Evolutionary conservation across 2,329 filamentous ascomycete genomes (phyloP).

Genomic region (Fusarium paranaense): DNA sequence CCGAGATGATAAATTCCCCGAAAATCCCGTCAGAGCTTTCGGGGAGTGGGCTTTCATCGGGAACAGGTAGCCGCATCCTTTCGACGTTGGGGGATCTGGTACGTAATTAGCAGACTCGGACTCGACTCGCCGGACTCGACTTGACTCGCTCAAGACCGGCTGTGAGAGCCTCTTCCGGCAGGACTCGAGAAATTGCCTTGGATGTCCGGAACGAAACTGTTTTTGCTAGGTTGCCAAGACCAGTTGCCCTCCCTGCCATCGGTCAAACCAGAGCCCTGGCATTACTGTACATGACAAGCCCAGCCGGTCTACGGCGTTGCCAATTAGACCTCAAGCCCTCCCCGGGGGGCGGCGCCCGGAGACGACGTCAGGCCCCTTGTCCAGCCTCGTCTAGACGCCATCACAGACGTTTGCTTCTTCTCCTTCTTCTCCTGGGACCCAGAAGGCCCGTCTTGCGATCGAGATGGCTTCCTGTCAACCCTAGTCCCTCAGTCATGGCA

Average conservation of each 20-base stretch:
- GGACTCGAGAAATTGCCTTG: background rate
- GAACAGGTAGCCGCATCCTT: background rate
- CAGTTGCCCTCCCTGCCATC: conserved; percentile 9
- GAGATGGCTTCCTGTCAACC: conserved; percentile 15
- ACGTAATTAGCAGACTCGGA: conserved; percentile 33
- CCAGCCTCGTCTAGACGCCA: conserved; percentile 1
- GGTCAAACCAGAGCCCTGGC: conserved; percentile 20
- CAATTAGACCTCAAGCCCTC: conserved; percentile 17
- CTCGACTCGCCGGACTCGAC: conserved; percentile 20
- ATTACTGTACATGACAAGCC: conserved; percentile 19
- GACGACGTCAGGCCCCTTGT: background rate
- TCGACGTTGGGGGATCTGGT: conserved; percentile 2
- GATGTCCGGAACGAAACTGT: background rate
- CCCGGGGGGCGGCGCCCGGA: background rate
- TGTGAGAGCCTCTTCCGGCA: background rate
- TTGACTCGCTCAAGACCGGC: conserved; percentile 26
- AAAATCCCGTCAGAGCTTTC: conserved; percentile 9
- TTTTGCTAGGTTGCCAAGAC: conserved; percentile 22
- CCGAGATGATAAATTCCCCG: conserved; percentile 12
- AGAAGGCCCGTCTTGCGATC: conserved; percentile 8
- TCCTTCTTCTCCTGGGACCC: background rate
- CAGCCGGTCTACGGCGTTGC: conserved; percentile 12
- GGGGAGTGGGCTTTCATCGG: background rate
- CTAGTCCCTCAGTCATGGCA: conserved; percentile 16
- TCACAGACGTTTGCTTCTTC: background rate